Evolutionary conservation across 345 rosid species (phyloP), one percentile per base, ranked within the genome.

Genomic region (Acer saccharum): DNA sequence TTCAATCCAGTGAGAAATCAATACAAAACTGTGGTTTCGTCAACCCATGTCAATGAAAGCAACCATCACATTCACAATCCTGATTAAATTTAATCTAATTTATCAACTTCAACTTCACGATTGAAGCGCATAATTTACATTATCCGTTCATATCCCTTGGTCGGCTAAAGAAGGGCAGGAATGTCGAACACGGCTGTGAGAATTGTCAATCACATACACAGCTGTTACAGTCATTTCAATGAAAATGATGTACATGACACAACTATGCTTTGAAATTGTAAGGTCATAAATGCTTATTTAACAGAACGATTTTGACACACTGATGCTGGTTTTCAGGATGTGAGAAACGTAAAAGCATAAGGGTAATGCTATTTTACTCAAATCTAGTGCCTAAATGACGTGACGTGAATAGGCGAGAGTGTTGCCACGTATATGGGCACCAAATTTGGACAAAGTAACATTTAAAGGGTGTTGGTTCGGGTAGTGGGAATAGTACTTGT

Each of bases 111-210:
- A 1, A 8, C 35, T 65, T 52, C 61, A 0, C 14, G 32, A 44
- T 44, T 73, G 35, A 57, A 50, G 14, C 41, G 7, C 1, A 20
- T 21, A 3, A 69, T 25, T 10, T 35, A 21, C 0, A 29, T 39
- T 61, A 6, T 68, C 4, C 39, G 6, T 61, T 74, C 39, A 35
- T 4, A 69, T 21, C 58, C 25, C 0, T 21, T 12, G 23, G 39
- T 14, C 13, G 70, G 35, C 46, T 18, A 35, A 32, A 29, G 71
- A 35, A 52, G 32, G 29, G 67, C 58, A 16, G 46, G 39, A 69
- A 61, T 32, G 73, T 76, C 79, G 65, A 65, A 65, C 69, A 76
- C 72, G 83, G 69, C 69, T 71, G 50, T 48, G 69, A 75, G n/a
- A 70, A 23, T 78, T 72, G 48, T 50, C 65, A 54, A 27, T 11